Evolutionary conservation across 2,329 filamentous ascomycete genomes (phyloP).

Genomic region (Domatiomyces globalis): DNA sequence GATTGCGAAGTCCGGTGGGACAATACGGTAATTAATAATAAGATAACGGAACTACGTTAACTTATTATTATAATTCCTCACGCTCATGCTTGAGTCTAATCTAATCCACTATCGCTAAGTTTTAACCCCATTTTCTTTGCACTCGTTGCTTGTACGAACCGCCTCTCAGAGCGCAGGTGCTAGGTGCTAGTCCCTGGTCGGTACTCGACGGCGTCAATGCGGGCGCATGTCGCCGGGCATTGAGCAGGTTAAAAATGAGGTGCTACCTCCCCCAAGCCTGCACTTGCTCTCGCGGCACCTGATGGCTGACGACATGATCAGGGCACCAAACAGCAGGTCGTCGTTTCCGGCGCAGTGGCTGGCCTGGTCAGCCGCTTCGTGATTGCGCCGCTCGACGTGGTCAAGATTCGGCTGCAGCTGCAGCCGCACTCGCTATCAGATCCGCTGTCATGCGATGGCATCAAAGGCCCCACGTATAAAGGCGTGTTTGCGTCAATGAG

Average conservation of each 20-base stretch:
- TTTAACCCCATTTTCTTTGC: too few species aligned
- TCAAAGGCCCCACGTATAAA: conserved; percentile 39
- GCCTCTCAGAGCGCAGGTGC: not conserved
- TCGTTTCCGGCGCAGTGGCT: conserved; percentile 54
- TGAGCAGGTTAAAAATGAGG: conserved; percentile 56
- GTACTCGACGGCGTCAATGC: not conserved
- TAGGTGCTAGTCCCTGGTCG: not conserved
- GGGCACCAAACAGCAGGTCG: conserved; percentile 51
- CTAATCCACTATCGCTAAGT: too few species aligned
- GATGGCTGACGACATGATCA: not conserved
- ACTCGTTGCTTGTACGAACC: not conserved
- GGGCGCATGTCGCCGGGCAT: conserved; percentile 42
- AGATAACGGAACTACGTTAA: not conserved
- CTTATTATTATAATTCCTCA: not conserved
- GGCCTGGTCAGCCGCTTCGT: conserved; percentile 88
- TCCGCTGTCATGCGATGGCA: conserved; percentile 44
- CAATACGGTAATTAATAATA: too few species aligned
- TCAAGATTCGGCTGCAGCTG: conserved; percentile 94
- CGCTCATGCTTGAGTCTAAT: too few species aligned
- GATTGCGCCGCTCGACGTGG: conserved; percentile 86
- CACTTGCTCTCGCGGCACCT: not conserved
- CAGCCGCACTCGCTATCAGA: conserved; percentile 75
- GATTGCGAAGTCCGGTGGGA: too few species aligned
- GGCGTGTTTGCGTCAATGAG: conserved; percentile 63
- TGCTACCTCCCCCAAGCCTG: conserved; percentile 20